These are phyloP conservation scores for Avena atlantica DNA, from an alignment of 176 grass and related monocot genomes.

Conservation along the genomic window DNA sequence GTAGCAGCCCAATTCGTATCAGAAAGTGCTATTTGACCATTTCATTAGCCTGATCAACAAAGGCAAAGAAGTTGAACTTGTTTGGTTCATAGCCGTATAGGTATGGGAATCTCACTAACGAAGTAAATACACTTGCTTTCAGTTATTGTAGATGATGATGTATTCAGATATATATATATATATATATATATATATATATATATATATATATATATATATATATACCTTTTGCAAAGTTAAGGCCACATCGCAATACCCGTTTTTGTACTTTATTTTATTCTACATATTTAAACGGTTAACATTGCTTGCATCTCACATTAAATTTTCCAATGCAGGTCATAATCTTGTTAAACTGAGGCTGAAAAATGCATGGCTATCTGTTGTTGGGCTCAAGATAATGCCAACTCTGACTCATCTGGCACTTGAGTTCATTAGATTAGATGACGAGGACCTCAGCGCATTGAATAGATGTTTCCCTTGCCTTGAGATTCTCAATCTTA, in stretches of 20 bases:
- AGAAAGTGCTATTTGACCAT: background rate
- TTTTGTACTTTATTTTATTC: background rate
- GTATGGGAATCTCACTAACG: constrained; percentile 4
- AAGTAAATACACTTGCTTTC: background rate
- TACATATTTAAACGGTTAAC: background rate
- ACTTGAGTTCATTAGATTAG: constrained; percentile 74
- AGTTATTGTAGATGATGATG: background rate
- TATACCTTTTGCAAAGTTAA: background rate
- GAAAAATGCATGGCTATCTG: constrained; percentile 81
- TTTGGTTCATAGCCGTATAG: background rate
- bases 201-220: constrained; percentile 41
- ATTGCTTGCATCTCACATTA: constrained; percentile 3
- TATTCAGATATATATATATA: constrained; percentile 18
- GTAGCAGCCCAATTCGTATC: background rate
- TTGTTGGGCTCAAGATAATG: constrained; percentile 70
- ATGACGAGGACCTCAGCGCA: constrained; percentile 69
- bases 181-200: constrained; percentile 41
- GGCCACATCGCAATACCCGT: background rate
- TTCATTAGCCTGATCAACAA: background rate
- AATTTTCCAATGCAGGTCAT: constrained; percentile 49
- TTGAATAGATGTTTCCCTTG: constrained; percentile 81
- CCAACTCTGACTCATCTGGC: constrained; percentile 58
- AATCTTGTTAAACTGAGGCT: constrained; percentile 63
- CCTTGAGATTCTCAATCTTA: constrained; percentile 75
- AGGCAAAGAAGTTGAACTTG: background rate